Base-by-base conservation (phyloP, 192 early-diverging fungal species). In the Entomortierella lignicola region DNA sequence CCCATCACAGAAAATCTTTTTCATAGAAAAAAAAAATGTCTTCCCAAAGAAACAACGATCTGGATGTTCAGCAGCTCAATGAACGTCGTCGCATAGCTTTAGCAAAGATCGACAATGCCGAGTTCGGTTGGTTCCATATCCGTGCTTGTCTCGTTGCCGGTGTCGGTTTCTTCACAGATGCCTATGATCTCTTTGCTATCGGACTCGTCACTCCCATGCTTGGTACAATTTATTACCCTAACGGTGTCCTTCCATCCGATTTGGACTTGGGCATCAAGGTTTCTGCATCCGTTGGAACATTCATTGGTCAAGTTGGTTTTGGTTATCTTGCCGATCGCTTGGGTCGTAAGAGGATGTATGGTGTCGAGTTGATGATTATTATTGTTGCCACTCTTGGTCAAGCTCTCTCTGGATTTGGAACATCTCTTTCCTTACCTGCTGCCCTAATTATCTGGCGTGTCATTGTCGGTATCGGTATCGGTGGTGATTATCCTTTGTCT, bases 131-230 rank as follows among this genome's bases (percentile, higher is more conserved):
- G 92, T 91, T 91, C 82, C 92, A 93, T 74, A 83, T 93, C 66
- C 88, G 89, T 43, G 87, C 92, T 26, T 91, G 89, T 81, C 63
- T 93, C 52, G 88, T 93, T 7, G 89, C 92, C 17, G 91, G 90
- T 63, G 86, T 92, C 34, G 92, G 94, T 64, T 95, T 97, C 85
- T 92, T 95, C 64, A 95, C 94, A 50, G 95, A 98, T 72, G 91
- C 95, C 20, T 97, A 97, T 81, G 97, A 98, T 82, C 92, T 95
- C 75, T 97, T 97, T 67, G 93, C 95, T 60, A 97, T 98, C 79
- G 91, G 92, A 59, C 81, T 97, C 54, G 93, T 93, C 17, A 87
- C 95, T 8, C 86, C 92, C 55, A 98, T 98, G 89, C 79, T 96
- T 39, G 91, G 90, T 11, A 89, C 77, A 55, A 84, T 92, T 31